Evolutionary conservation across 2,329 filamentous ascomycete species (phyloP).

Genomic region (Ceratocystis albifundus): DNA sequence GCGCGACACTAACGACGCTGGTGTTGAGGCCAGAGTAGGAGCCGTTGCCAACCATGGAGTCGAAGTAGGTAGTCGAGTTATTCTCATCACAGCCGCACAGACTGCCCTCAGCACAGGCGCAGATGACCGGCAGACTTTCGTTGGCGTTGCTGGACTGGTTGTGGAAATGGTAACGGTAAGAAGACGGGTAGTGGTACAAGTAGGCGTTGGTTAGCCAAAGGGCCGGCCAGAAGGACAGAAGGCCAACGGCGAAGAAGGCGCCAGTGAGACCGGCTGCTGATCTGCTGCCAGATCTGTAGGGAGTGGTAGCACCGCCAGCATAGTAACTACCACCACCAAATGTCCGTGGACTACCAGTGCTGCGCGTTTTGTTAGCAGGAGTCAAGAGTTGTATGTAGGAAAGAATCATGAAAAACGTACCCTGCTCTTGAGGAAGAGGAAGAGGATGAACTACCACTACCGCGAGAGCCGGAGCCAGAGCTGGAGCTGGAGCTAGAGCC

Average conservation of each 20-base stretch:
- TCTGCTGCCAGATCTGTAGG: conserved; percentile 46
- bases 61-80: conserved; percentile 46
- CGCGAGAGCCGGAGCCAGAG: conserved; percentile 2
- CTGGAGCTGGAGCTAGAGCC: background rate
- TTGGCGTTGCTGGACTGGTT: conserved; percentile 38
- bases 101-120: conserved; percentile 41
- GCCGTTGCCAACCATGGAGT: conserved; percentile 54
- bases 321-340: conserved; percentile 57
- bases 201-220: conserved; percentile 54
- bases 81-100: conserved; percentile 60
- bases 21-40: conserved; percentile 49
- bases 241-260: conserved; percentile 39
- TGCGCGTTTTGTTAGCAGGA: conserved; percentile 27
- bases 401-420: conserved; percentile 13
- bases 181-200: conserved; percentile 45
- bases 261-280: conserved; percentile 43
- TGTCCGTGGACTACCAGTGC: conserved; percentile 44
- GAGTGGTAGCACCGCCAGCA: conserved; percentile 49
- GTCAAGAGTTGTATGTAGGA: conserved; percentile 9
- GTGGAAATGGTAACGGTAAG: conserved; percentile 37
- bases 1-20: conserved; percentile 48
- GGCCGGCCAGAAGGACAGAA: conserved; percentile 51
- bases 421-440: conserved; percentile 12
- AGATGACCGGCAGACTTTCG: conserved; percentile 32
- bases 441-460: conserved; percentile 16